Evolutionary conservation across 768 basidiomycete species (phyloP).

Genomic region (Hebeloma cylindrosporum): DNA sequence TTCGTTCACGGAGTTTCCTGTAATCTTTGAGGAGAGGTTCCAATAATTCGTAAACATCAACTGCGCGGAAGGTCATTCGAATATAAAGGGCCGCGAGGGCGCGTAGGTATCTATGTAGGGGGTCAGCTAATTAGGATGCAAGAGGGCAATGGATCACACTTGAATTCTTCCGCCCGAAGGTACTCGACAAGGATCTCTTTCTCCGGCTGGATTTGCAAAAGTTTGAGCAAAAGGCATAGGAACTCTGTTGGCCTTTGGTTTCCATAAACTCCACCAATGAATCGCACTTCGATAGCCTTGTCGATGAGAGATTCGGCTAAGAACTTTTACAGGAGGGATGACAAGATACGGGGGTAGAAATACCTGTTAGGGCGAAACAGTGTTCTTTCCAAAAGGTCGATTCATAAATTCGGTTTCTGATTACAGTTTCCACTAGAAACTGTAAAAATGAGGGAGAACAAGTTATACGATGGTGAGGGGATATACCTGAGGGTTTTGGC

Average conservation of each 20-base stretch:
- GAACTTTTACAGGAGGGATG: slow-evolving; percentile 2
- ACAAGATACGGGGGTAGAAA: background rate
- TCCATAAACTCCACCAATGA: slow-evolving; percentile 91
- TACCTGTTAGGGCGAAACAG: slow-evolving; percentile 94
- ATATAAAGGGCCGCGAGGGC: slow-evolving; percentile 93
- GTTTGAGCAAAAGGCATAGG: slow-evolving; percentile 87
- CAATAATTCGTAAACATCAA: slow-evolving; percentile 89
- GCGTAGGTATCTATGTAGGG: slow-evolving; percentile 73
- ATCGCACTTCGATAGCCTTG: slow-evolving; percentile 79
- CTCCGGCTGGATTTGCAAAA: slow-evolving; percentile 96
- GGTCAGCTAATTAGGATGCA: slow-evolving; percentile 5
- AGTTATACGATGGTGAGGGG: background rate
- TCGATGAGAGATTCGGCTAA: slow-evolving; percentile 92
- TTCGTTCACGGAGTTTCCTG: slow-evolving; percentile 79
- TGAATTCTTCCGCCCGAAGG: slow-evolving; percentile 95
- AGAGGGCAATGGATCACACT: slow-evolving; percentile 55
- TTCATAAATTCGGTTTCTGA: slow-evolving; percentile 95
- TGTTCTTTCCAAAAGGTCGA: slow-evolving; percentile 97
- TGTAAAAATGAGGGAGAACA: slow-evolving; percentile 36
- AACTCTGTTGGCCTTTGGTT: slow-evolving; percentile 96
- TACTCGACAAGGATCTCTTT: slow-evolving; percentile 97
- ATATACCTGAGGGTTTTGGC: slow-evolving; percentile 91
- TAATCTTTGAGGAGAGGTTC: slow-evolving; percentile 96
- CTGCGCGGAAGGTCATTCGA: slow-evolving; percentile 88
- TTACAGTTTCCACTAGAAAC: slow-evolving; percentile 95